These are phyloP conservation scores for Chaetomium fimeti DNA, from an alignment of 495 filamentous ascomycete species.

Conservation along the genomic window DNA sequence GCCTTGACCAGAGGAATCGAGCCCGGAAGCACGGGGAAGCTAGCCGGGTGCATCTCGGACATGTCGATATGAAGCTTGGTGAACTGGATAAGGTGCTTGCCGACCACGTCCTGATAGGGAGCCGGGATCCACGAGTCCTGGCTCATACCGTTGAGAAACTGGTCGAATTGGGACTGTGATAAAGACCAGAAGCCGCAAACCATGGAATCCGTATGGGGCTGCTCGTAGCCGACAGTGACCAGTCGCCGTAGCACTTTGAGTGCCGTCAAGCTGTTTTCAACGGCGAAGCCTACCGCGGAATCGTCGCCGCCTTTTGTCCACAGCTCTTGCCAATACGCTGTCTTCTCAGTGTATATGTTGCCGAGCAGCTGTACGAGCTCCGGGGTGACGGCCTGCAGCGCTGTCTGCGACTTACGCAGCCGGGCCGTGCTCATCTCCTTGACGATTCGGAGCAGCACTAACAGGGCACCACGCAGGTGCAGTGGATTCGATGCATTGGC, in stretches of 20 bases:
- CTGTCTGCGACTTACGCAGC: slow-evolving; percentile 64
- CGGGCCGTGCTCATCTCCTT: slow-evolving; percentile 86
- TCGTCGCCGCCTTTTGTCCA: slow-evolving; percentile 55
- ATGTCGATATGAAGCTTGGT: slow-evolving; percentile 89
- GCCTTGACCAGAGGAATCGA: slow-evolving; percentile 69
- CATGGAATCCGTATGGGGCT: slow-evolving; percentile 71
- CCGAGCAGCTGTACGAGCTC: slow-evolving; percentile 76
- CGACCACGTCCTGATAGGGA: slow-evolving; percentile 54
- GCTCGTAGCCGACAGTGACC: slow-evolving; percentile 75
- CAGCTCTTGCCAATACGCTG: slow-evolving; percentile 65
- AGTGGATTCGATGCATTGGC: slow-evolving; percentile 46
- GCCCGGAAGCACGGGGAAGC: slow-evolving; percentile 76
- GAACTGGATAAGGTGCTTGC: slow-evolving; percentile 83
- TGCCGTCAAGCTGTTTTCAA: slow-evolving; percentile 72
- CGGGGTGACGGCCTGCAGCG: slow-evolving; percentile 71
- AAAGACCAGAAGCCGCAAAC: slow-evolving; percentile 75
- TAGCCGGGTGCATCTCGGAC: slow-evolving; percentile 68
- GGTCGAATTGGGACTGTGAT: slow-evolving; percentile 66
- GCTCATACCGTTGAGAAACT: slow-evolving; percentile 57
- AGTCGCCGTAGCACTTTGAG: slow-evolving; percentile 80
- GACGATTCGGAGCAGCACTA: slow-evolving; percentile 77
- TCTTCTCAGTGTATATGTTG: slow-evolving; percentile 71
- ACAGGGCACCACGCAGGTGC: slow-evolving; percentile 66
- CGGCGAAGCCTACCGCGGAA: slow-evolving; percentile 55
- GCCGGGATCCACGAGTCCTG: slow-evolving; percentile 50